These are phyloP conservation scores for Apocynum venetum DNA, from an alignment of 257 asterid genomes.

Conservation along the genomic window DNA sequence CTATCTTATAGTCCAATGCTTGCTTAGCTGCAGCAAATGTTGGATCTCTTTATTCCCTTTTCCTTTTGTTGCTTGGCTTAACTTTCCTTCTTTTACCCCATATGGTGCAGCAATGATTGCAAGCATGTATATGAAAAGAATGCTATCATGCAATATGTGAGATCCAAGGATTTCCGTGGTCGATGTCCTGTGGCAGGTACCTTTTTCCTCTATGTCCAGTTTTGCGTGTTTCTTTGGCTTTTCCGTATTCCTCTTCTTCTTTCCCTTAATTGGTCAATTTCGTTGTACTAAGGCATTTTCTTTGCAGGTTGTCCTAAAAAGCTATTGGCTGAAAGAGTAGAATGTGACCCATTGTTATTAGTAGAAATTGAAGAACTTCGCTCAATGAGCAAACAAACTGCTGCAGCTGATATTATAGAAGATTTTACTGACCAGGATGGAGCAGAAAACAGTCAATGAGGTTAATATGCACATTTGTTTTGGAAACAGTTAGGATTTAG, in stretches of 20 bases:
- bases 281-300: not conserved
- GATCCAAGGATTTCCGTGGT: conserved; percentile 33
- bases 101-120: conserved; percentile 69
- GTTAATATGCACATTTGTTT: not conserved
- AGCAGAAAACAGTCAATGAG: conserved; percentile 22
- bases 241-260: conserved; percentile 3
- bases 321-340: conserved; percentile 43
- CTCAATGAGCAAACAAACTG: conserved; percentile 40
- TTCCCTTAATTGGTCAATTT: not conserved
- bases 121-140: conserved; percentile 82
- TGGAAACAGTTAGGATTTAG: not conserved
- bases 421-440: conserved; percentile 64
- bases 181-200: conserved; percentile 82
- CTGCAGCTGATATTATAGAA: conserved; percentile 47
- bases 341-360: conserved; percentile 59
- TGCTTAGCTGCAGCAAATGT: not conserved
- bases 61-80: not conserved
- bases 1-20: not conserved
- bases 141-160: conserved; percentile 52
- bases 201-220: not conserved
- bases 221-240: not conserved
- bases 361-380: conserved; percentile 83
- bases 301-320: conserved; percentile 74
- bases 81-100: conserved; percentile 10
- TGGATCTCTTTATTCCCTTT: not conserved